Evolutionary conservation across 2,329 filamentous ascomycete species (phyloP).

Genomic region (Xylaria sp.): DNA sequence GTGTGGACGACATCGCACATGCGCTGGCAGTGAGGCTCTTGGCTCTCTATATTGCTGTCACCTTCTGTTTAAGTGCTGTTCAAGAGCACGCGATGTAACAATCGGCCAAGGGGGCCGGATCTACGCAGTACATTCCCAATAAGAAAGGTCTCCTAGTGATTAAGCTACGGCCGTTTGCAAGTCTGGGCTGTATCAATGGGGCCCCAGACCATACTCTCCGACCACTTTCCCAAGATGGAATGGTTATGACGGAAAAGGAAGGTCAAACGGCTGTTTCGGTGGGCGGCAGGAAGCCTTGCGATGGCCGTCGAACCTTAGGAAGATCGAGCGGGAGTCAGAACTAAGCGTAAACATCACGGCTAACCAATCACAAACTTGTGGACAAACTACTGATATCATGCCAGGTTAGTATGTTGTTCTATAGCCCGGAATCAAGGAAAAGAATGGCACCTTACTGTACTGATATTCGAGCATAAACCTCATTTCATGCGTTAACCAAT

Average conservation of each 20-base stretch:
- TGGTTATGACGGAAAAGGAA: constrained; percentile 31
- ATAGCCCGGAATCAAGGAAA: not conserved
- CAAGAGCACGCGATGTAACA: constrained; percentile 21
- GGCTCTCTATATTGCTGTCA: constrained; percentile 7
- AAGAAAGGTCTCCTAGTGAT: constrained; percentile 5
- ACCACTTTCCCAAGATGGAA: constrained; percentile 35
- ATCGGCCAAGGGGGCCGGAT: constrained; percentile 10
- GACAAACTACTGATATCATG: constrained; percentile 1
- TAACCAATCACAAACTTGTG: not conserved
- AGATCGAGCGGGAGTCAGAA: constrained; percentile 7
- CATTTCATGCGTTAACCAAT: constrained; percentile 26
- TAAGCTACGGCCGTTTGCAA: constrained; percentile 5
- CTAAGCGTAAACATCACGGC: constrained; percentile 1
- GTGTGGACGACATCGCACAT: constrained; percentile 6
- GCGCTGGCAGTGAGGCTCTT: constrained; percentile 29
- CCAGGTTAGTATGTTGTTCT: not conserved
- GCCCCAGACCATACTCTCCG: constrained; percentile 5
- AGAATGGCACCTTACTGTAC: constrained; percentile 14
- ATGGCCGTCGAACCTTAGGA: constrained; percentile 7
- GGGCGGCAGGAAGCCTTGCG: constrained; percentile 20
- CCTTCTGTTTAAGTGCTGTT: constrained; percentile 31
- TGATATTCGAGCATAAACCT: constrained; percentile 21
- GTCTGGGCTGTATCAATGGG: constrained; percentile 5
- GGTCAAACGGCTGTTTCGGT: constrained; percentile 12
- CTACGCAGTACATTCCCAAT: not conserved